Percentiles rank a stretch among this genome's conserved stretches.
Conservation (phyloP, 2,329 filamentous ascomycete genomes). For the Colletotrichum limetticola region DNA sequence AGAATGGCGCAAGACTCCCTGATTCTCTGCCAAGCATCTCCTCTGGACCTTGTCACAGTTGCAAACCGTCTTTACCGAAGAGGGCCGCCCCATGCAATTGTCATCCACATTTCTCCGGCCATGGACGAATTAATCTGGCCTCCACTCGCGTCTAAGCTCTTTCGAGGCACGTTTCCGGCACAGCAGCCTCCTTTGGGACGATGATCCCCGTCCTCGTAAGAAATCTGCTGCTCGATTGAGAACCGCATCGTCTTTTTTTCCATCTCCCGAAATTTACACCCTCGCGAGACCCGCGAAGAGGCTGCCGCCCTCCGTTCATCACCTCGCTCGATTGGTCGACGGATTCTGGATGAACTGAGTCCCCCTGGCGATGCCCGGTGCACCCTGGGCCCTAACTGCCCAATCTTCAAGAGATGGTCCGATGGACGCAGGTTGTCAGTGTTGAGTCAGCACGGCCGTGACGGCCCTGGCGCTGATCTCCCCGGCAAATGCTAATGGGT, state of each 20-base stretch:
- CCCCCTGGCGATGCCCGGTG: neutral
- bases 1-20: slow-evolving; percentile 32
- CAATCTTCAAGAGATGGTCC: slow-evolving; percentile 20
- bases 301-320: slow-evolving; percentile 2
- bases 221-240: slow-evolving; percentile 49
- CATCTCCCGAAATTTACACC: slow-evolving; percentile 19
- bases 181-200: slow-evolving; percentile 48
- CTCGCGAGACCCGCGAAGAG: slow-evolving; percentile 13
- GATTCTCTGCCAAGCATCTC: slow-evolving; percentile 31
- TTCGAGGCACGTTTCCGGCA: slow-evolving; percentile 50
- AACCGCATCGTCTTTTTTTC: slow-evolving; percentile 38
- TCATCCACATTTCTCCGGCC: slow-evolving; percentile 25
- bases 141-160: slow-evolving; percentile 41
- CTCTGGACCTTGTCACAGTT: slow-evolving; percentile 34
- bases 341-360: neutral
- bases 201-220: slow-evolving; percentile 48
- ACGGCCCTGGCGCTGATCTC: slow-evolving; percentile 28
- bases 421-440: slow-evolving; percentile 24
- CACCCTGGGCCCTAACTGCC: slow-evolving; percentile 1
- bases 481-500: slow-evolving; percentile 23
- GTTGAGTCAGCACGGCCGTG: slow-evolving; percentile 30
- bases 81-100: slow-evolving; percentile 33
- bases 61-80: slow-evolving; percentile 40
- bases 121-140: slow-evolving; percentile 26
- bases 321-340: slow-evolving; percentile 14